These are phyloP conservation scores for Pseudogymnoascus destructans DNA, from an alignment of 2,329 filamentous ascomycete genomes.

Conservation along the genomic window DNA sequence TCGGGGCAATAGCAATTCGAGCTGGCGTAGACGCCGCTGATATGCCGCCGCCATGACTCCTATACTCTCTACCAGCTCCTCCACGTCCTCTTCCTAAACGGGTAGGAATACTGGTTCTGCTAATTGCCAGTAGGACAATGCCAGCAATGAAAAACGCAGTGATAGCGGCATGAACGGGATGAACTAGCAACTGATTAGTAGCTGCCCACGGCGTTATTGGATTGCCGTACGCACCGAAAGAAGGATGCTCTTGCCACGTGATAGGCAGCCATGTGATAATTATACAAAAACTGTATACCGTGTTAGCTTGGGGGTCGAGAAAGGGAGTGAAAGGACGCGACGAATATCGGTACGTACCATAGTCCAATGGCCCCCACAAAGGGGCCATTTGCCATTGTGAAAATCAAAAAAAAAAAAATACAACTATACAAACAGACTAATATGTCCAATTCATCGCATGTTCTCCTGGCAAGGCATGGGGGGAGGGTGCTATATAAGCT, in stretches of 20 bases:
- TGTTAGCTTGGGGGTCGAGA: background rate
- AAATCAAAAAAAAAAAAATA: background rate
- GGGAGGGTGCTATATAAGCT: background rate
- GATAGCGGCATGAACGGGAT: background rate
- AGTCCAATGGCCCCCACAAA: slow-evolving; percentile 3
- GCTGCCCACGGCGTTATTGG: background rate
- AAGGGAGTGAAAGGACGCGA: background rate
- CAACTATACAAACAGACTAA: background rate
- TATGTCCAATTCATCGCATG: background rate
- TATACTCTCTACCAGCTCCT: slow-evolving; percentile 7
- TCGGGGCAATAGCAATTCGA: background rate
- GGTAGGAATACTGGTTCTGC: background rate
- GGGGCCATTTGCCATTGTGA: slow-evolving; percentile 2
- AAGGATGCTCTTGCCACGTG: slow-evolving; percentile 8
- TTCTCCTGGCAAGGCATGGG: background rate
- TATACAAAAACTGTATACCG: slow-evolving; percentile 4
- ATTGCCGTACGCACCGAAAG: background rate
- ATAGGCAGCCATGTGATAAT: slow-evolving; percentile 1
- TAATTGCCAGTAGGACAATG: background rate
- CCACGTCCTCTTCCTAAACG: slow-evolving; percentile 2
- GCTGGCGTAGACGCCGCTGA: background rate
- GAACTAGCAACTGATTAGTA: background rate
- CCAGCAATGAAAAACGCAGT: background rate
- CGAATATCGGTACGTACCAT: slow-evolving; percentile 1
- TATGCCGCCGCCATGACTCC: background rate